Conservation (phyloP, 1,284 basidiomycete species). For the Pseudozyma hubeiensis region DNA sequence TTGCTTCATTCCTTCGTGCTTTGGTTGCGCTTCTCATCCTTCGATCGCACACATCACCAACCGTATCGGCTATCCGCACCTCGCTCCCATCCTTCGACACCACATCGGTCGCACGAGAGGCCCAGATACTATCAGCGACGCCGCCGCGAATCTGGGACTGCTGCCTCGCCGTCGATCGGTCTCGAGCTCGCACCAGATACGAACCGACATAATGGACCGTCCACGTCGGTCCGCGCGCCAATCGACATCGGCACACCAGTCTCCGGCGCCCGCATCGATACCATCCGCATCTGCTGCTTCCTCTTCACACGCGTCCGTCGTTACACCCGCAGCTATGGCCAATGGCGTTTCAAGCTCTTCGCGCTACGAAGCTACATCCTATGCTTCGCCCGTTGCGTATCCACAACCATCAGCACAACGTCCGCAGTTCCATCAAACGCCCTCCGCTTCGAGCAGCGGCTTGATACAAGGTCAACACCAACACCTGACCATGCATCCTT, state of each 20-base stretch:
- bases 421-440: constrained; percentile 17
- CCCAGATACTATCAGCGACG: not conserved
- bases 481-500: constrained; percentile 13
- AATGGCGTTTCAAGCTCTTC: constrained; percentile 29
- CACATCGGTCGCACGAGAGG: not conserved
- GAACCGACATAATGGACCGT: constrained; percentile 32
- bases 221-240: constrained; percentile 45
- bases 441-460: constrained; percentile 24
- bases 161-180: too few species aligned
- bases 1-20: not conserved
- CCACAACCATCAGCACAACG: constrained; percentile 8
- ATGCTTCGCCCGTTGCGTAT: constrained; percentile 17
- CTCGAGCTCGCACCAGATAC: not conserved
- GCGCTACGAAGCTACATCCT: constrained; percentile 27
- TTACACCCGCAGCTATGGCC: constrained; percentile 26
- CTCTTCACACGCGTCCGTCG: constrained; percentile 6
- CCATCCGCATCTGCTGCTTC: constrained; percentile 12
- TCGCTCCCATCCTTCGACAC: not conserved
- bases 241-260: constrained; percentile 34
- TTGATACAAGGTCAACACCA: constrained; percentile 27
- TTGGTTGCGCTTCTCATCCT: too few species aligned
- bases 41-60: too few species aligned
- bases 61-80: too few species aligned
- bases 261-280: constrained; percentile 21
- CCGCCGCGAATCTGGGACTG: too few species aligned